Evolutionary conservation across 306 rosid genomes (phyloP), one percentile per base, ranked within the genome.

Genomic region (Dalbergia cultrata): DNA sequence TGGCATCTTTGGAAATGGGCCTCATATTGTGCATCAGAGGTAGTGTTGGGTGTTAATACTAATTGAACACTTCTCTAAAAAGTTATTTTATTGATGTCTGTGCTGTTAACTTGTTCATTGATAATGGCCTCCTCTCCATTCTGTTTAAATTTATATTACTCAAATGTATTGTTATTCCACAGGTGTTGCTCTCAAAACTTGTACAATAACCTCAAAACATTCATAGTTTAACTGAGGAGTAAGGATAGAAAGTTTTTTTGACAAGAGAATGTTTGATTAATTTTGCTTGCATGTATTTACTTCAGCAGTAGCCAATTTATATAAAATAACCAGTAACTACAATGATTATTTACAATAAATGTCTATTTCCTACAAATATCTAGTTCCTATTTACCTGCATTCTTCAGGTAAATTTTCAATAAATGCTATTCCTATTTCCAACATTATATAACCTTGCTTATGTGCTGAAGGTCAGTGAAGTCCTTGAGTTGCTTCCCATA

Each of bases 1-100:
- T 92, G 97, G 96, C 94, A 85, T 81, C 97, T 95, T 49, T 95
- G 99, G 99, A 93, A 92, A 92, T 95, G 99, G 99, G 97, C 99
- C 62, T 90, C 97, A 68, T 95, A 89, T 86, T 93, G 96, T 78
- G 94, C 99, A 57, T 95, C 99, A 22, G 98, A 95, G 99, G 98
- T 95, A 87, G 68, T 76, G 86, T 66, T 65, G 54, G 35, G 67
- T 79, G 67, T 71, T 69, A 60, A 54, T 31, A 26, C 65, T 82
- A 74, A 80, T 67, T 35, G 39, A 58, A 47, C 37, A 53, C 50
- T 41, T 59, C 66, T 79, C 59, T 85, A 67, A 8, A 8, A 22
- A 69, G n/a, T 33, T 77, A 49, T 63, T 72, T 21, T 54, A 16
- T 74, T 14, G 37, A 53, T 85, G 31, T 47, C 61, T 68, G 79